Conservation (phyloP, 768 basidiomycete genomes). For the Termitomyces sp. region DNA sequence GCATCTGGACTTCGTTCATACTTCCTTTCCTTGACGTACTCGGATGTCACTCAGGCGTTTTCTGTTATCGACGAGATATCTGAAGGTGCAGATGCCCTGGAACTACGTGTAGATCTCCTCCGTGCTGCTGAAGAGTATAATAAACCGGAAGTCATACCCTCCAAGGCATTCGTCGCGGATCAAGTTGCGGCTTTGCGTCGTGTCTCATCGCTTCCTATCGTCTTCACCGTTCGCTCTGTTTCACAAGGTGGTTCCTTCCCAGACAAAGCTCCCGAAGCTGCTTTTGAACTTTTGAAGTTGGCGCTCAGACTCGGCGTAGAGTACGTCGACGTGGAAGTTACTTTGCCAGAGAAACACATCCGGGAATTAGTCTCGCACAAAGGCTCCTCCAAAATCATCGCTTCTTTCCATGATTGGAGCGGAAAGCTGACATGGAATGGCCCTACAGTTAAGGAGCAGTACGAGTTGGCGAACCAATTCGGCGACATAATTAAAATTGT, state of each 20-base stretch:
- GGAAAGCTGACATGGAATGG: conserved; percentile 81
- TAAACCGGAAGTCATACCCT: conserved; percentile 51
- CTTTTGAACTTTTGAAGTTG: conserved; percentile 68
- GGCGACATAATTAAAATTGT: conserved; percentile 95
- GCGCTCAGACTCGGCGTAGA: conserved; percentile 83
- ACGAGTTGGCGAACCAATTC: conserved; percentile 52
- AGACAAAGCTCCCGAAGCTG: conserved; percentile 64
- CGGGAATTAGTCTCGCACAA: conserved; percentile 55
- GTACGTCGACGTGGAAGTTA: conserved; percentile 88
- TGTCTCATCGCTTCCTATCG: conserved; percentile 74
- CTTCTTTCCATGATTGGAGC: conserved; percentile 94
- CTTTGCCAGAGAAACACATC: conserved; percentile 60
- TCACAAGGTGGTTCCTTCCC: conserved; percentile 93
- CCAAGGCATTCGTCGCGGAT: conserved; percentile 64
- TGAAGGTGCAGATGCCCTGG: conserved; percentile 85
- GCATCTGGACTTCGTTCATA: conserved; percentile 62
- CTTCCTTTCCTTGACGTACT: conserved; percentile 91
- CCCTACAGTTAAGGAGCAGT: conserved; percentile 58
- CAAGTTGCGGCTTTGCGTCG: conserved; percentile 80
- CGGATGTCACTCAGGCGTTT: conserved; percentile 72
- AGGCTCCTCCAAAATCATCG: conserved; percentile 73
- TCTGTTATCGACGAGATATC: conserved; percentile 65
- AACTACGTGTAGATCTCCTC: conserved; percentile 90
- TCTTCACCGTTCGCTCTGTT: conserved; percentile 85
- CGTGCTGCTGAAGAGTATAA: conserved; percentile 42